Evolutionary conservation across 106 monocot species (phyloP).

Genomic region (Allium fistulosum): DNA sequence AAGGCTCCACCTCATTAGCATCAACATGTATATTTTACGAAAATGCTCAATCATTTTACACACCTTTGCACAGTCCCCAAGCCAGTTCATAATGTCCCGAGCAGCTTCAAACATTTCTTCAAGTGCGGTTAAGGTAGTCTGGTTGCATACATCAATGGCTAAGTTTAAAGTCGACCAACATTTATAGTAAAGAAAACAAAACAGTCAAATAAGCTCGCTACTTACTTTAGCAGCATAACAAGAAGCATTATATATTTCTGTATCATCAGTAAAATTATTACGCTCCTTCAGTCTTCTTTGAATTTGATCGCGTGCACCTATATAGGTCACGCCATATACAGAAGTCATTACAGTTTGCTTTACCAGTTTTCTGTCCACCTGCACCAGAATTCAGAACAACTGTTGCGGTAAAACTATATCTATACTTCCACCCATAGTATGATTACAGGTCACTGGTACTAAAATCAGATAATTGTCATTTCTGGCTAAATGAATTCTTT

Average conservation of each 20-base stretch:
- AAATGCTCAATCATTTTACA: background rate
- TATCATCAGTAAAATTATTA: slow-evolving; percentile 36
- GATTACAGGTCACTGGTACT: background rate
- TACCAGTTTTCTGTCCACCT: slow-evolving; percentile 99
- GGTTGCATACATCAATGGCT: background rate
- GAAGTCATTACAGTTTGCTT: slow-evolving; percentile 99
- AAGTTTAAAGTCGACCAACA: background rate
- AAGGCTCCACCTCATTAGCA: too few relatives aligned
- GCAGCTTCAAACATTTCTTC: slow-evolving; percentile 99
- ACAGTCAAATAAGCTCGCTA: background rate
- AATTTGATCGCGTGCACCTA: slow-evolving; percentile 98
- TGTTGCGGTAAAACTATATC: background rate
- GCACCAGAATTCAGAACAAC: slow-evolving; percentile 6
- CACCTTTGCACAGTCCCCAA: slow-evolving; percentile 99
- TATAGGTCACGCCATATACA: slow-evolving; percentile 95
- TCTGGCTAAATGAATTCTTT: background rate
- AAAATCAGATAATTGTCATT: background rate
- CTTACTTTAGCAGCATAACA: slow-evolving; percentile 91
- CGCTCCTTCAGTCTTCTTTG: slow-evolving; percentile 88
- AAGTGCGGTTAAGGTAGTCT: slow-evolving; percentile 81
- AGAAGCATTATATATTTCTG: slow-evolving; percentile 59
- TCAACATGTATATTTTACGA: too few relatives aligned
- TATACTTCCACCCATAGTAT: background rate
- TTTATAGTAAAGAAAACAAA: background rate
- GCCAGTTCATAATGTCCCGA: slow-evolving; percentile 91